Evolutionary conservation across 306 rosid species (phyloP).

Genomic region (Begonia fuchsioides): DNA sequence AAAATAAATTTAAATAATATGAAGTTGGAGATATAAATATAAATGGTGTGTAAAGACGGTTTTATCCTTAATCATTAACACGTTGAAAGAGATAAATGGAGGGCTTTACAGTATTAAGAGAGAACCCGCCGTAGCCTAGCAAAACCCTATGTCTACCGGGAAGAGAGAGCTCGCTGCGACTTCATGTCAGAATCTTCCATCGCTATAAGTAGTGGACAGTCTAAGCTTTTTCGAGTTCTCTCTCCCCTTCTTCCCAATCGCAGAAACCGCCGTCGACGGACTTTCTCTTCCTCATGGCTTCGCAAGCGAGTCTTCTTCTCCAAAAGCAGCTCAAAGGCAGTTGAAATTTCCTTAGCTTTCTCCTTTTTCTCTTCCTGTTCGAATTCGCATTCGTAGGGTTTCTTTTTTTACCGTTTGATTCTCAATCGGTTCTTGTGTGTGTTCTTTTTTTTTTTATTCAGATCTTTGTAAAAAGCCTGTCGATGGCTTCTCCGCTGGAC

Average conservation of each 20-base stretch:
- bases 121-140: too few relatives aligned
- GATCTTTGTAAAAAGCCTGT: slow-evolving; percentile 97
- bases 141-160: too few relatives aligned
- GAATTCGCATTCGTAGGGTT: slow-evolving; percentile 1
- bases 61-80: too few relatives aligned
- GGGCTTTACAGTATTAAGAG: too few relatives aligned
- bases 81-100: too few relatives aligned
- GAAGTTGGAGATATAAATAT: too few relatives aligned
- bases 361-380: background rate
- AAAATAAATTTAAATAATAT: too few relatives aligned
- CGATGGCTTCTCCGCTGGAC: slow-evolving; percentile 94
- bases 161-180: background rate
- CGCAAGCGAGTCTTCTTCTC: slow-evolving; percentile 94
- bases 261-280: slow-evolving; percentile 7
- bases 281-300: slow-evolving; percentile 32
- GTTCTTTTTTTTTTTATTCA: slow-evolving; percentile 13
- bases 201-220: background rate
- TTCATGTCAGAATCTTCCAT: background rate
- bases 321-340: slow-evolving; percentile 90
- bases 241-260: slow-evolving; percentile 13
- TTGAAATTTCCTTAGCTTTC: background rate
- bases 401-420: slow-evolving; percentile 12
- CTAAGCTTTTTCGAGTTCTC: background rate
- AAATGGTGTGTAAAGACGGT: too few relatives aligned
- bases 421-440: slow-evolving; percentile 4